These are phyloP conservation scores for Boletus vinaceobasis DNA, from an alignment of 768 basidiomycete genomes.

Conservation along the genomic window DNA sequence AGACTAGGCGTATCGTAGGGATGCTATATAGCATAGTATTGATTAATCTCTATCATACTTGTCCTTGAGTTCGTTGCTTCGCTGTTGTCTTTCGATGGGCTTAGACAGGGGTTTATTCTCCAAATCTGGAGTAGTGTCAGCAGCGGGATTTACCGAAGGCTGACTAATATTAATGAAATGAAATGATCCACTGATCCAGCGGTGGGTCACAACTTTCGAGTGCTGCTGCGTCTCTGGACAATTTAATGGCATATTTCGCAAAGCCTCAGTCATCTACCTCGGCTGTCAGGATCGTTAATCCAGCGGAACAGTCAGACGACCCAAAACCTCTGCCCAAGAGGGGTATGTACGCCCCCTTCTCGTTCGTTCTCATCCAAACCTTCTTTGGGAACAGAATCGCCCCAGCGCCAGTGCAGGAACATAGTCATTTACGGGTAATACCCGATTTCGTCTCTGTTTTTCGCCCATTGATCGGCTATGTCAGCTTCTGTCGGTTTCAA, in stretches of 20 bases:
- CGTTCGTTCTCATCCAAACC: slow-evolving; percentile 3
- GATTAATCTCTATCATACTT: too few species aligned
- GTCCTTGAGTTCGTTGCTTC: too few species aligned
- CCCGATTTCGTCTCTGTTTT: neutral
- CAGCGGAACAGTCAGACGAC: slow-evolving; percentile 42
- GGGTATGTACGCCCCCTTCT: slow-evolving; percentile 40
- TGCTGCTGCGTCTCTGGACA: neutral
- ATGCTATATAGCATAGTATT: neutral
- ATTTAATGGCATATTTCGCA: slow-evolving; percentile 65
- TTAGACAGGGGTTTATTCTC: neutral
- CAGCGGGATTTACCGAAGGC: slow-evolving; percentile 14
- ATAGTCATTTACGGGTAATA: slow-evolving; percentile 85
- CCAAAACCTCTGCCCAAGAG: slow-evolving; percentile 47
- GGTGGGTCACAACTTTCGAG: slow-evolving; percentile 2
- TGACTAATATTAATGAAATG: slow-evolving; percentile 19
- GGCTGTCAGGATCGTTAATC: slow-evolving; percentile 72
- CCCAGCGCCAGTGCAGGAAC: slow-evolving; percentile 84
- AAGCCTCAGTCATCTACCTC: slow-evolving; percentile 54
- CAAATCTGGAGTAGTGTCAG: neutral
- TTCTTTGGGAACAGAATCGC: slow-evolving; percentile 45
- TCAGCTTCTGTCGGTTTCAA: slow-evolving; percentile 79
- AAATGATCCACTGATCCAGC: slow-evolving; percentile 4
- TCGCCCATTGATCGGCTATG: neutral
- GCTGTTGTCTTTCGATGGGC: too few species aligned
- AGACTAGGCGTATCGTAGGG: slow-evolving; percentile 1